Percentiles rank a stretch among this genome's conserved stretches.
phyloP scores from a whole-genome alignment of 768 basidiomycete genomes.

The Rhizopogon sp. region DNA sequence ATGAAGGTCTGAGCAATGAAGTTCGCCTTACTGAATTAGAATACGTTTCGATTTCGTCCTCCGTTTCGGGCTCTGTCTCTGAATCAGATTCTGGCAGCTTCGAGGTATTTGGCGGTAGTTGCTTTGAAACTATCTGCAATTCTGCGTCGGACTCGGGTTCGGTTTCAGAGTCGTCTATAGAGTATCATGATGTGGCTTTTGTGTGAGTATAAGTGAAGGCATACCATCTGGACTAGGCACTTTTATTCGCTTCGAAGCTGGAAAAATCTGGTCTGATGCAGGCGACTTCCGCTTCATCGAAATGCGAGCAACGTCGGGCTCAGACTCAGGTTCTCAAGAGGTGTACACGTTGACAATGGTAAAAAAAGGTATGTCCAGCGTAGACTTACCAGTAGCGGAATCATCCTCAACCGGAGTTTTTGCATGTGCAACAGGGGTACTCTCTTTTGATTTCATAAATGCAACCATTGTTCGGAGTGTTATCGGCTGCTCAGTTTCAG shows the following conservation, averaged over 20 bases:
- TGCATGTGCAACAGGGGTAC: background rate
- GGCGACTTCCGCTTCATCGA: constrained; percentile 21
- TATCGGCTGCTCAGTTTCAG: constrained; percentile 7
- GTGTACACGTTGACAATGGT: background rate
- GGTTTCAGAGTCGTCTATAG: constrained; percentile 37
- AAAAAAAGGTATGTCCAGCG: background rate
- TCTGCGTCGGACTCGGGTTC: constrained; percentile 40
- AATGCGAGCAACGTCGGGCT: constrained; percentile 5
- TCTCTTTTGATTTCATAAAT: constrained; percentile 7
- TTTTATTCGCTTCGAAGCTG: constrained; percentile 16
- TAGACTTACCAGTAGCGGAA: constrained; percentile 18
- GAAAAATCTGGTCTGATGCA: constrained; percentile 4
- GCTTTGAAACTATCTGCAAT: background rate
- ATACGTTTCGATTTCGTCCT: constrained; percentile 21
- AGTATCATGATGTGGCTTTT: background rate
- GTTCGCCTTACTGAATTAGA: constrained; percentile 18
- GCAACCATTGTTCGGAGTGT: constrained; percentile 19
- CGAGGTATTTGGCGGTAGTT: background rate
- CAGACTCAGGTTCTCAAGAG: constrained; percentile 27
- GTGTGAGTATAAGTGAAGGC: background rate
- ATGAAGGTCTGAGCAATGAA: background rate
- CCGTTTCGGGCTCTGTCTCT: constrained; percentile 39
- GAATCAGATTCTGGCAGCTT: constrained; percentile 20
- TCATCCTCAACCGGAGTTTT: constrained; percentile 9
- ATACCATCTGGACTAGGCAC: constrained; percentile 12